Evolutionary conservation across 78 protist genomes (phyloP).

Genomic region (Anaeramoeba flamelloides): DNA sequence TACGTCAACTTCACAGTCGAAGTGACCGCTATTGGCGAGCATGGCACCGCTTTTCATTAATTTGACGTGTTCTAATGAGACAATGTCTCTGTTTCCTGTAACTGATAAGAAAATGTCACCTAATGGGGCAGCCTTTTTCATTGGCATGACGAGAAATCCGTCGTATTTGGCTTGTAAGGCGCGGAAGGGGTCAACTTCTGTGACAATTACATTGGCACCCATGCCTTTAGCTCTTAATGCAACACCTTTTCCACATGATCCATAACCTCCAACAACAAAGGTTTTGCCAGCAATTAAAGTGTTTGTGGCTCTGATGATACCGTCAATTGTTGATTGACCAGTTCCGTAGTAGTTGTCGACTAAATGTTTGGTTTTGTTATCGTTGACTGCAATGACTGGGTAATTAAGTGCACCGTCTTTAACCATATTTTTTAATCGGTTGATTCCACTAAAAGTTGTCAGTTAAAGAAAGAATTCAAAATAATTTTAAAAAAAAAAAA

Average conservation of each 20-base stretch:
- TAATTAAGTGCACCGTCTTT: slow-evolving; percentile 60
- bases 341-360: slow-evolving; percentile 98
- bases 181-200: slow-evolving; percentile 98
- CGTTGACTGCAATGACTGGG: slow-evolving; percentile 98
- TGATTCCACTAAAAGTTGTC: slow-evolving; percentile 99
- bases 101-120: slow-evolving; percentile 88
- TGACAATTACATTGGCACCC: slow-evolving; percentile 82
- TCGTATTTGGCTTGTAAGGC: slow-evolving; percentile 98
- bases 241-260: slow-evolving; percentile 97
- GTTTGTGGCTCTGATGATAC: slow-evolving; percentile 93
- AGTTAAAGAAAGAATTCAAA: slow-evolving; percentile 72
- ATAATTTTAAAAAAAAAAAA: slow-evolving; percentile 33
- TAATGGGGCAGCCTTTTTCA: slow-evolving; percentile 63
- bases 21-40: slow-evolving; percentile 99
- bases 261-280: slow-evolving; percentile 85
- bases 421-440: slow-evolving; percentile 77
- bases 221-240: slow-evolving; percentile 58
- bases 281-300: slow-evolving; percentile 95
- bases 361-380: slow-evolving; percentile 93
- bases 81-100: slow-evolving; percentile 91
- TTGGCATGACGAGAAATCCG: slow-evolving; percentile 72
- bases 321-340: slow-evolving; percentile 94
- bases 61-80: slow-evolving; percentile 63
- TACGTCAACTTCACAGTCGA: slow-evolving; percentile 94
- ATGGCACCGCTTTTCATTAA: slow-evolving; percentile 90